Evolutionary conservation across 441 rosid genomes (phyloP), one percentile per base, ranked within the genome.

Genomic region (Geranium incanum): DNA sequence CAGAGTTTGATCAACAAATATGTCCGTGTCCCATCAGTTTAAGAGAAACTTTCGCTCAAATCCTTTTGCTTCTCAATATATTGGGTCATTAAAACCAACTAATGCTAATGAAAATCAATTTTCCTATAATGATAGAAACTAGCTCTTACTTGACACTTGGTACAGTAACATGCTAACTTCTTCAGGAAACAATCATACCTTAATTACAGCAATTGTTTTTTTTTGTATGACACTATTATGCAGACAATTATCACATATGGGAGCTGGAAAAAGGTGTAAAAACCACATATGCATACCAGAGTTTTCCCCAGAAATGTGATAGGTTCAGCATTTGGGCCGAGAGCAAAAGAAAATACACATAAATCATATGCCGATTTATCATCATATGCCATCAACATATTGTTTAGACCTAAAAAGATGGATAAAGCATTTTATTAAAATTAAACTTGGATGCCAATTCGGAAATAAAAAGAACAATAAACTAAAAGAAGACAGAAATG

Each of bases 331-430:
- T 83, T 81, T 18, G 98, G 97, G 12, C 97, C 97, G 74, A 74
- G 84, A 43, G 95, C 83, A 82, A 94, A 90, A 60, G 96, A 85
- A 75, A 92, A 91, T 57, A 84, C 89, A 23, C 99, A 94, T 73
- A 91, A 76, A 33, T 97, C 97, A 69, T 86, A 89, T 59, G 99
- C 96, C 33, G 97, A 88, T 80, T 92, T 94, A 78, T 94, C 99
- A 71, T 89, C 97, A 74, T 87, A 92, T 19, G 91, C 97, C 84
- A 78, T 81, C 86, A 94, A 75, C 82, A 92, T 75, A 73, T 92
- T 88, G 79, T 90, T 84, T 69, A 94, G 77, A 75, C 97, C 97
- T 92, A 76, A 36, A 74, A 68, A 77, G 11, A 37, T 6, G 18
- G 19, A 70, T 71, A 13, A 71, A 41, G 67, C 52, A 45, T 8